These are phyloP conservation scores for Vitis amurensis DNA, from an alignment of 164 flowering plant genomes.

Conservation along the genomic window DNA sequence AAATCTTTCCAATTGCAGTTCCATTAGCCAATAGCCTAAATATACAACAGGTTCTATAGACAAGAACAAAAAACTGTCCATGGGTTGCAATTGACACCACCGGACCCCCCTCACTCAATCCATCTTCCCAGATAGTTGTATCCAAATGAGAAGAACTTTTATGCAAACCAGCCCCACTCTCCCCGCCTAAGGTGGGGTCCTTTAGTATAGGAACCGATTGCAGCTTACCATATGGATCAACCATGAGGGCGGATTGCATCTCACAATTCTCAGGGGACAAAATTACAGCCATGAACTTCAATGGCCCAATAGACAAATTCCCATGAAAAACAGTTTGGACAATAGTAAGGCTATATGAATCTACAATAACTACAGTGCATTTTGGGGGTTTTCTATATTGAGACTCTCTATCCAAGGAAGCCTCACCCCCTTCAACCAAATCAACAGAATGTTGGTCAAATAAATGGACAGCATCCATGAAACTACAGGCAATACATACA, in stretches of 20 bases:
- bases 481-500: too few species aligned
- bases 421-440: slow-evolving; percentile 34
- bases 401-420: slow-evolving; percentile 32
- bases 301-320: slow-evolving; percentile 57
- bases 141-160: slow-evolving; percentile 31
- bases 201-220: slow-evolving; percentile 48
- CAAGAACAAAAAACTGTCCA: slow-evolving; percentile 58
- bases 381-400: slow-evolving; percentile 41
- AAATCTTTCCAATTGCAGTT: slow-evolving; percentile 52
- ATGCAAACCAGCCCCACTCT: slow-evolving; percentile 27
- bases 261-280: slow-evolving; percentile 39
- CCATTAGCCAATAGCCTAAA: slow-evolving; percentile 51
- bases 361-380: slow-evolving; percentile 74
- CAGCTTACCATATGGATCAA: slow-evolving; percentile 61
- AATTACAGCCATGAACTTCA: slow-evolving; percentile 66
- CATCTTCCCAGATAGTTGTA: slow-evolving; percentile 29
- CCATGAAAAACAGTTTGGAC: slow-evolving; percentile 82
- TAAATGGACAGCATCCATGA: slow-evolving; percentile 6
- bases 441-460: slow-evolving; percentile 32
- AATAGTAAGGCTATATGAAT: slow-evolving; percentile 72
- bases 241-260: slow-evolving; percentile 44
- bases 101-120: slow-evolving; percentile 28
- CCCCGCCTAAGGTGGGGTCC: slow-evolving; percentile 38
- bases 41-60: slow-evolving; percentile 54
- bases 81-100: slow-evolving; percentile 46